Base-by-base conservation (phyloP, 225 moss, liverwort and hornwort species). In the Climacium dendroides region DNA sequence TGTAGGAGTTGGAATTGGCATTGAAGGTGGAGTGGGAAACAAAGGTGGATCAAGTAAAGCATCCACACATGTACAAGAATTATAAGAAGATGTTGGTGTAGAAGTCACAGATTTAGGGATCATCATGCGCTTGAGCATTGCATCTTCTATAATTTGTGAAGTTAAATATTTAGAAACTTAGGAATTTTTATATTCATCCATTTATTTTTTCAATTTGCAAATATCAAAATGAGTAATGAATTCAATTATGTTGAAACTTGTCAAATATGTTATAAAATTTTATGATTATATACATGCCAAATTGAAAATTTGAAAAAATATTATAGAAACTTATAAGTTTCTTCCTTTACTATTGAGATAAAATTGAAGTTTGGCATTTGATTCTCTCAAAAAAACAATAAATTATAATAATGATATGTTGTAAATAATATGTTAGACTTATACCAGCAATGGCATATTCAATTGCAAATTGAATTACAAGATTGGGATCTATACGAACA, bases 381-480 rank as follows among this genome's bases (percentile, higher is more conserved):
- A 1, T 23, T 41, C 13, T 45, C 32, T 2, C 4, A 2, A 13
- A 26, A 0, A 54, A 69, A 37, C 6, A 2, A 34, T 3, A 37
- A 19, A 7, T 19, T 8, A 34, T 1, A n/a, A 25, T 12, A 61
- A 54, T 34, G 1, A 19, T 47, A 37, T 20, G 4, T 80, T 8
- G 3, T 50, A 62, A 43, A 19, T 5, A 66, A 12, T 74, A 6
- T 39, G 7, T 6, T 37, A 5, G 32, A 15, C 1, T 15, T 59
- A 5, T 88, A 96, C 97, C 97, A 39, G 85, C 88, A 83, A 93
- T 90, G 15, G 97, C 97, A 80, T 95, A 92, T 64, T 90, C 92
- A 78, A 97, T 85, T 85, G 96, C 96, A 87, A 94, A 95, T 3
- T 30, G 75, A 43, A 97, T 89, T 20, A 97, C 94, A 83, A 96